A percentile compares a stretch with the other conserved stretches of the same genome.
phyloP scores from a whole-genome alignment of 257 asterid genomes.

The Capsicum baccatum region DNA sequence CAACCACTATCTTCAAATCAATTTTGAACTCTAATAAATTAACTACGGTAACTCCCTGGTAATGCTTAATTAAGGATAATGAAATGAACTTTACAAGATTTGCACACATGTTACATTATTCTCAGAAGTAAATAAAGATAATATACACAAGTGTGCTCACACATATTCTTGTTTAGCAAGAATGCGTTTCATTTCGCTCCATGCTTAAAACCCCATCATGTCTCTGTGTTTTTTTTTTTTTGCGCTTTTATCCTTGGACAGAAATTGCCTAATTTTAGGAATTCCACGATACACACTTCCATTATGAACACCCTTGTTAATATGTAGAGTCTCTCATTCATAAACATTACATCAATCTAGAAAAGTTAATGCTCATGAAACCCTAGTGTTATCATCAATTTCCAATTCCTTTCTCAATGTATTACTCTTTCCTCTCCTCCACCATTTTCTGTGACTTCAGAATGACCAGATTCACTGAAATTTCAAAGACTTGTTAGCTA shows the following conservation, averaged over 20 bases:
- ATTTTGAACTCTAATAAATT: neutral
- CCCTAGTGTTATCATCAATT: neutral
- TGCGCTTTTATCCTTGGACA: neutral
- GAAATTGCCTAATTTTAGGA: neutral
- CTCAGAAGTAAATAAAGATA: neutral
- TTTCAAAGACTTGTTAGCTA: neutral
- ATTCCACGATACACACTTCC: neutral
- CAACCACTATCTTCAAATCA: neutral
- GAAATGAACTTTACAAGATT: neutral
- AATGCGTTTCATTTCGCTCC: neutral
- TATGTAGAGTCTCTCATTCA: neutral
- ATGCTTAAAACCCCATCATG: neutral
- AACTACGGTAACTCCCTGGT: neutral
- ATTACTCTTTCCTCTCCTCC: neutral
- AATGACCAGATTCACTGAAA: neutral
- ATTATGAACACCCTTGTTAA: neutral
- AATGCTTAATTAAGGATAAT: neutral
- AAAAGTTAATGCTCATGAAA: neutral
- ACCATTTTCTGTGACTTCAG: neutral
- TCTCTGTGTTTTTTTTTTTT: neutral
- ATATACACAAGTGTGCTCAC: neutral
- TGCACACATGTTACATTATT: neutral
- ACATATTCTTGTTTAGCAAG: neutral
- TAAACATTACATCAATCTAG: neutral
- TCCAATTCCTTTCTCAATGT: neutral